Percentiles rank a stretch among this genome's conserved stretches.
Conservation (phyloP, 768 basidiomycete species). For the Rossbeevera mucosa region DNA sequence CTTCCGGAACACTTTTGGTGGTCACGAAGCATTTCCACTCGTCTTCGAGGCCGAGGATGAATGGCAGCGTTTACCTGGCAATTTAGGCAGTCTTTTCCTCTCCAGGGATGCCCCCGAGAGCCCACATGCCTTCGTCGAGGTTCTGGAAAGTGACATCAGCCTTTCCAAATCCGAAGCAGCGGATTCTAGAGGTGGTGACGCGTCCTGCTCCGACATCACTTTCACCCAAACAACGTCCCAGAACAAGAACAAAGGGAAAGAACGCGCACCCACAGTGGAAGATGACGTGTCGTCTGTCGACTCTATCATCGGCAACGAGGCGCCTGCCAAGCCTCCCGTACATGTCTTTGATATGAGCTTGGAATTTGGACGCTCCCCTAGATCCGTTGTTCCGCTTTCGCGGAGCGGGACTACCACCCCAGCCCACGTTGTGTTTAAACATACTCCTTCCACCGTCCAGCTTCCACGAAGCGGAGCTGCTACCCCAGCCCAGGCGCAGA, state of each 20-base stretch:
- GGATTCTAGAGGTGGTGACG: conserved; percentile 33
- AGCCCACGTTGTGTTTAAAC: conserved; percentile 16
- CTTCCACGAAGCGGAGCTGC: conserved; percentile 18
- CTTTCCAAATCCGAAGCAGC: conserved; percentile 28
- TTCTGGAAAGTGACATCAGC: conserved; percentile 41
- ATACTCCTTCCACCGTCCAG: conserved; percentile 4
- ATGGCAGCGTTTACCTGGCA: conserved; percentile 56
- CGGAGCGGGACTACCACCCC: conserved; percentile 24
- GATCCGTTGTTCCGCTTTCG: conserved; percentile 13
- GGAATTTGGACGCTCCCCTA: conserved; percentile 23
- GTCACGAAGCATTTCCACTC: conserved; percentile 40
- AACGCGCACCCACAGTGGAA: conserved; percentile 26
- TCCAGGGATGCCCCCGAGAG: conserved; percentile 33
- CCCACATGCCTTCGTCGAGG: conserved; percentile 65
- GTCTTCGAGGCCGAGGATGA: conserved; percentile 51
- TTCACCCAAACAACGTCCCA: conserved; percentile 12
- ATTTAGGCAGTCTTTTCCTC: conserved; percentile 39
- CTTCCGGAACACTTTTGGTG: conserved; percentile 61
- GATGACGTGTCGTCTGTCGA: conserved; percentile 37
- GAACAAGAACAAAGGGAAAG: conserved; percentile 50
- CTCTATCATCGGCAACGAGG: conserved; percentile 40
- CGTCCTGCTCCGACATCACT: conserved; percentile 23
- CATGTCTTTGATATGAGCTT: conserved; percentile 48
- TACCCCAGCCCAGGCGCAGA: conserved; percentile 35
- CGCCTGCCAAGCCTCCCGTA: conserved; percentile 53